Evolutionary conservation across 345 rosid genomes (phyloP).

Genomic region (Gossypium anomalum): DNA sequence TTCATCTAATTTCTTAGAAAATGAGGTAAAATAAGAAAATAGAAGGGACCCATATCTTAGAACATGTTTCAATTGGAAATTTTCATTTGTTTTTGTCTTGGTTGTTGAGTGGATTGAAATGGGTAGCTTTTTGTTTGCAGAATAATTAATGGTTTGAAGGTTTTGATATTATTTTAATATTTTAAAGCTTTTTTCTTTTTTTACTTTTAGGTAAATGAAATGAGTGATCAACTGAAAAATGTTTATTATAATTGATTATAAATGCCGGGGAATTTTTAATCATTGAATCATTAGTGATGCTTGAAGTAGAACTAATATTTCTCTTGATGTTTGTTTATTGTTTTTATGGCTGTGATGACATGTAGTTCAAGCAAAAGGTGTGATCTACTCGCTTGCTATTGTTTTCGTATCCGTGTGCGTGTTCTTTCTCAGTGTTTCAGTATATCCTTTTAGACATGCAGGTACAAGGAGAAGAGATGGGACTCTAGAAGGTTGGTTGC

Average conservation of each 20-base stretch:
- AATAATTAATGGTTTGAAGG: background rate
- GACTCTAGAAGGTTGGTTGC: slow-evolving; percentile 51
- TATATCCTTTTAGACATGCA: slow-evolving; percentile 22
- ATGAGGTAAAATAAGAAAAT: background rate
- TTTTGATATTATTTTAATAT: background rate
- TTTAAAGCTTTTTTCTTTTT: background rate
- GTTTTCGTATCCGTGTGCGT: background rate
- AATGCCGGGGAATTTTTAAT: background rate
- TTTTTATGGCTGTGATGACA: background rate
- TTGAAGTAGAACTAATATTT: background rate
- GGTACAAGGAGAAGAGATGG: slow-evolving; percentile 70
- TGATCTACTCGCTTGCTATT: background rate
- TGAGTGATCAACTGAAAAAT: background rate
- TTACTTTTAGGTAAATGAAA: background rate
- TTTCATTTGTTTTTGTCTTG: background rate
- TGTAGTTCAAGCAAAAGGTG: background rate
- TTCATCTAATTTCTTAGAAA: background rate
- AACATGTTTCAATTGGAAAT: background rate
- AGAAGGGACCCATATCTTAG: background rate
- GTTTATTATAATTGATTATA: background rate
- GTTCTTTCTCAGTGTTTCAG: slow-evolving; percentile 10
- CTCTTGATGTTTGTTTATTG: background rate
- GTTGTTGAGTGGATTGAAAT: background rate
- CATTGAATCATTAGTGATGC: background rate
- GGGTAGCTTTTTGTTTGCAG: background rate